Evolutionary conservation across 768 basidiomycete species (phyloP).

Genomic region (Russula earlei): DNA sequence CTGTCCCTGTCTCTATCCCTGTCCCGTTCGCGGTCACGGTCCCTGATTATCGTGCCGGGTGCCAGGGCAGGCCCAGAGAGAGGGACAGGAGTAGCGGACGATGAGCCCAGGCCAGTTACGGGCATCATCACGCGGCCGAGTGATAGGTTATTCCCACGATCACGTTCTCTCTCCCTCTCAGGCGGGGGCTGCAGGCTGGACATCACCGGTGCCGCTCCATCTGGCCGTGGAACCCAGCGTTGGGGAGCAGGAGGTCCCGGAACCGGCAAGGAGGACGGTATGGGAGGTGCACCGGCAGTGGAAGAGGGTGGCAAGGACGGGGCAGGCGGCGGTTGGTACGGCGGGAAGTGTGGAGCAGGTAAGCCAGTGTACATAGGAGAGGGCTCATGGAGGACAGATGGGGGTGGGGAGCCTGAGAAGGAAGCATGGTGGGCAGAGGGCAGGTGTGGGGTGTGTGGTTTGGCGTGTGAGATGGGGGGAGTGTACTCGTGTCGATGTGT

Average conservation of each 20-base stretch:
- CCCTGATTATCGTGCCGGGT: conserved; percentile 2
- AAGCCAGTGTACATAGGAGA: conserved; percentile 26
- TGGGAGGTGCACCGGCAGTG: conserved; percentile 10
- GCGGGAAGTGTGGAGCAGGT: conserved; percentile 13
- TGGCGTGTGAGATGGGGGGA: conserved; percentile 15
- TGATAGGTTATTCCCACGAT: conserved; percentile 15
- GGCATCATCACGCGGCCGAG: conserved; percentile 8
- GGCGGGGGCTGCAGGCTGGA: conserved; percentile 24
- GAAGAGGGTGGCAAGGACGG: conserved; percentile 10
- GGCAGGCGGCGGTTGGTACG: conserved; percentile 23
- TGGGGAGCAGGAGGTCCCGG: conserved; percentile 12
- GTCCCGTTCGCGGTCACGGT: conserved; percentile 10
- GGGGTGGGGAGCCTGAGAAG: conserved; percentile 16
- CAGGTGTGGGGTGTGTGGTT: conserved; percentile 8
- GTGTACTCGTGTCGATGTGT: conserved; percentile 20
- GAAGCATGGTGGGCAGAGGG: conserved; percentile 14
- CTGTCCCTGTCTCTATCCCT: conserved; percentile 20
- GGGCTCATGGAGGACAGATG: conserved; percentile 21
- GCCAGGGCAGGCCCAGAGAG: conserved; percentile 11
- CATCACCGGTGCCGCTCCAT: conserved; percentile 26
- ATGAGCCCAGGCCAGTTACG: background rate
- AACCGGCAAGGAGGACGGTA: conserved; percentile 8
- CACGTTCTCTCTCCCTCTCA: conserved; percentile 16
- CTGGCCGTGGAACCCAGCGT: conserved; percentile 15
- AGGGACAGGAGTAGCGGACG: conserved; percentile 12